Evolutionary conservation across 2,329 filamentous ascomycete species (phyloP).

Genomic region (Epichloe brachyelytri): DNA sequence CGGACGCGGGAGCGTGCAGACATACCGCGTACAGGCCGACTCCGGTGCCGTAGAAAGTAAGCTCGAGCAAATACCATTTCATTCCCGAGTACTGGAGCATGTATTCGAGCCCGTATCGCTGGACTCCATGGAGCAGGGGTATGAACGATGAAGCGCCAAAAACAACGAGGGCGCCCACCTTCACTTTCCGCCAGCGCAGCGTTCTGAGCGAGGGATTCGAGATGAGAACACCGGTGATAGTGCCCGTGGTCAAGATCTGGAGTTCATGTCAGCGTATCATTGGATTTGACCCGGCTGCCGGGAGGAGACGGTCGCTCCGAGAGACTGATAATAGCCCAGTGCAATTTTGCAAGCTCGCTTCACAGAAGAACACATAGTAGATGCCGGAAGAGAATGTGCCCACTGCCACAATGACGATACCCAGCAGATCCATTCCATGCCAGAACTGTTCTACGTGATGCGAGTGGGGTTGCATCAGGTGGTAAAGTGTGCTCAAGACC

Average conservation of each 20-base stretch:
- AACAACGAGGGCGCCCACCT: constrained; percentile 4
- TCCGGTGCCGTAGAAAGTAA: constrained; percentile 27
- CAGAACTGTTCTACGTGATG: constrained; percentile 9
- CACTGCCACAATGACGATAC: constrained; percentile 9
- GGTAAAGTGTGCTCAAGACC: constrained; percentile 8
- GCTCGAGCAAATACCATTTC: constrained; percentile 10
- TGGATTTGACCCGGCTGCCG: neutral
- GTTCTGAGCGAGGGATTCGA: constrained; percentile 7
- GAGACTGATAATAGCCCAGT: constrained; percentile 9
- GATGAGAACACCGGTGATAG: constrained; percentile 6
- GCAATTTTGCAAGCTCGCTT: constrained; percentile 7
- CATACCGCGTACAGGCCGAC: constrained; percentile 66
- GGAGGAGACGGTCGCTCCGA: neutral
- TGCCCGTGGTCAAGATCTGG: neutral
- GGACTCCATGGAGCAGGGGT: constrained; percentile 8
- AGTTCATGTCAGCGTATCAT: neutral
- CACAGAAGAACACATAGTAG: constrained; percentile 10
- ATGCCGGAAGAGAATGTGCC: constrained; percentile 10
- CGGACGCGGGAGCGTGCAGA: constrained; percentile 4
- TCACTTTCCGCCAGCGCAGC: constrained; percentile 8
- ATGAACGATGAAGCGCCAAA: constrained; percentile 8
- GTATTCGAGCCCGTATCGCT: constrained; percentile 8
- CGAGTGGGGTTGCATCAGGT: constrained; percentile 8
- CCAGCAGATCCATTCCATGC: constrained; percentile 10
- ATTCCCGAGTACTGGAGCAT: constrained; percentile 8